Evolutionary conservation across 2,329 filamentous ascomycete species (phyloP), one percentile per base, ranked within the genome.

Genomic region (Botrytis medusae): DNA sequence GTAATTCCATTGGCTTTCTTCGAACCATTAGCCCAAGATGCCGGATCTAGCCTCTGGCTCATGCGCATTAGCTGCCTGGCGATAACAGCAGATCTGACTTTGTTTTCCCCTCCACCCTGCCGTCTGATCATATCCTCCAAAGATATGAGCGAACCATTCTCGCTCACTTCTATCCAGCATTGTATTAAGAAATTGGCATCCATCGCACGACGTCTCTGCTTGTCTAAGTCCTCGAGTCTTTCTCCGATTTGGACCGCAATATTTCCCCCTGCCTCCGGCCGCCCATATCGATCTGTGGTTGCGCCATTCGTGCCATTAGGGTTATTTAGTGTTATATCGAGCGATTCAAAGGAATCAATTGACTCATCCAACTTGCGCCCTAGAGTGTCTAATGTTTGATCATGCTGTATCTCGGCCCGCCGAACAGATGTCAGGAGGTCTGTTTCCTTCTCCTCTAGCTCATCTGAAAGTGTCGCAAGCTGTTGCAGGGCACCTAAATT

Each of bases 181-280:
- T 97, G 93, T 76, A 99, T 94, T 74, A 99, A 84, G 81, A 98
- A 98, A 81, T 93, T 95, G 74, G 96, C 95, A 84, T 99, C 96
- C 81, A 96, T 88, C 46, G 96, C 96, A 74, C 95, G 87, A 80
- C 94, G 91, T 78, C 95, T 87, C 84, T 99, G 97, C 79, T 94
- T 90, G 83, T 99, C 96, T 74, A 99, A 86, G 82, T 98, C 95
- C 84, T 99, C 96, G 18, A 99, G 86, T 79, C 92, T 91, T 84
- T 97, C 94, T 78, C 96, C 96, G 70, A 98, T 98, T 81, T 97
- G 93, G 71, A 99, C 94, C 0, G 96, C 96, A 76, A 96, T 89
- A 81, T 95, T 97, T 2, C 95, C 95, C 42, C 93, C 94, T 14
- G 83, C 86, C 71, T 89, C 87, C 20, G 84, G 82, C 51, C 84